Conservation (phyloP, 768 basidiomycete genomes). For the Mycena filopes region DNA sequence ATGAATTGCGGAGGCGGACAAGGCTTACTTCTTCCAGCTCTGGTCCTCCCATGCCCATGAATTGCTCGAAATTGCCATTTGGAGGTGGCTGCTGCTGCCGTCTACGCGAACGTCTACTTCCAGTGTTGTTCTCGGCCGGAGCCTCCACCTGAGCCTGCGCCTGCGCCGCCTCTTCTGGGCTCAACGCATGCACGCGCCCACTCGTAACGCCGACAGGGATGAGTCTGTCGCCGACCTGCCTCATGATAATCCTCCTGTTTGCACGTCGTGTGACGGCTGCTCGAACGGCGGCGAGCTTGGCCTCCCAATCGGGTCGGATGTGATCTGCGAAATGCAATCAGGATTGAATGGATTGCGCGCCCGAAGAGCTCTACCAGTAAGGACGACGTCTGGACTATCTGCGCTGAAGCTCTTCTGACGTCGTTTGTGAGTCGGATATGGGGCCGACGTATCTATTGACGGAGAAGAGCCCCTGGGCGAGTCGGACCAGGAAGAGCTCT, state of each 20-base stretch:
- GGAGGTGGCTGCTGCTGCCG: constrained; percentile 58
- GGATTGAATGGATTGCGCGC: neutral
- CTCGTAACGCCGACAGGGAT: constrained; percentile 97
- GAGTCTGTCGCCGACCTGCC: constrained; percentile 96
- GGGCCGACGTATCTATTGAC: constrained; percentile 46
- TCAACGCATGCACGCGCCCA: constrained; percentile 78
- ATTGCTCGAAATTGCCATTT: constrained; percentile 71
- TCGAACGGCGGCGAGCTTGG: constrained; percentile 91
- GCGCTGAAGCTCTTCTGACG: constrained; percentile 91
- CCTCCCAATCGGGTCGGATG: constrained; percentile 98
- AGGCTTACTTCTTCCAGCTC: constrained; percentile 89
- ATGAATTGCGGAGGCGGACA: constrained; percentile 6
- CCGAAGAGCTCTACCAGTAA: constrained; percentile 69
- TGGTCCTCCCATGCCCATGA: constrained; percentile 83
- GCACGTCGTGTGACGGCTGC: constrained; percentile 97
- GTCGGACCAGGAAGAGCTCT: constrained; percentile 62
- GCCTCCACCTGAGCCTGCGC: constrained; percentile 56
- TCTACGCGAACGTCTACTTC: constrained; percentile 69
- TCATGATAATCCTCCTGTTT: constrained; percentile 96
- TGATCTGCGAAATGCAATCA: constrained; percentile 68
- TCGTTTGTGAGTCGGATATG: constrained; percentile 67
- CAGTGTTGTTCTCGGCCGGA: constrained; percentile 48
- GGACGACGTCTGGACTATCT: constrained; percentile 90
- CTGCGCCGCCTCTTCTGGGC: constrained; percentile 64
- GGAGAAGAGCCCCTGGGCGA: constrained; percentile 59